Evolutionary conservation across 225 moss, liverwort and hornwort species (phyloP).

Genomic region (Pseudisothecium myosuroides): DNA sequence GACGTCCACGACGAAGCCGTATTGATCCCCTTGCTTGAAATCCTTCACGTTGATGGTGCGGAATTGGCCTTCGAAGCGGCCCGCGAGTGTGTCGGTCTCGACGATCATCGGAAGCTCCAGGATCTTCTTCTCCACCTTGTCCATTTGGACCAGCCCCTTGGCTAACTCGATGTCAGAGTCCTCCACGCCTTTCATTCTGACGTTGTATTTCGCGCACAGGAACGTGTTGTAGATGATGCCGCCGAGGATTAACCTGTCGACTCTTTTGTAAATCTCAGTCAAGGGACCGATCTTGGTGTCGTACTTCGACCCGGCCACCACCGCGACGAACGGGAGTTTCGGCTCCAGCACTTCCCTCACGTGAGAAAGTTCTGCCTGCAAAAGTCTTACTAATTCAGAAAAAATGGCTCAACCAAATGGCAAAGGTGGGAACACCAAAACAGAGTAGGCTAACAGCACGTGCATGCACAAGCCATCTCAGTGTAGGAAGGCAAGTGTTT

Average conservation of each 20-base stretch:
- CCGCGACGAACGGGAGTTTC: constrained; percentile 61
- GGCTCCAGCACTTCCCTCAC: constrained; percentile 70
- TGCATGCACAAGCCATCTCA: not conserved
- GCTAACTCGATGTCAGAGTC: constrained; percentile 84
- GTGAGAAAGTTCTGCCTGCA: constrained; percentile 68
- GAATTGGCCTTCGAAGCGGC: constrained; percentile 58
- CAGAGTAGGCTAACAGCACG: not conserved
- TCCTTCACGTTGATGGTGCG: constrained; percentile 56
- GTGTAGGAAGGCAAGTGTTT: not conserved
- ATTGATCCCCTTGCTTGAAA: constrained; percentile 55
- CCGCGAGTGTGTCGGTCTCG: constrained; percentile 62
- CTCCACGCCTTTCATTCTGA: constrained; percentile 71
- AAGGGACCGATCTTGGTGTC: constrained; percentile 88
- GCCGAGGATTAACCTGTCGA: constrained; percentile 63
- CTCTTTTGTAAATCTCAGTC: constrained; percentile 69
- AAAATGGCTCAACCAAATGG: not conserved
- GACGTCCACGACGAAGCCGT: constrained; percentile 64
- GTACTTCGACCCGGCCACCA: constrained; percentile 88
- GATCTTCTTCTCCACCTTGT: constrained; percentile 64
- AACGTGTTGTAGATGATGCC: constrained; percentile 93
- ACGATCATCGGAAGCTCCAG: constrained; percentile 61
- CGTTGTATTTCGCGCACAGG: constrained; percentile 73
- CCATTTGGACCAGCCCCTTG: constrained; percentile 65
- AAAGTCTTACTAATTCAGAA: not conserved
- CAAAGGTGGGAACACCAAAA: not conserved